Evolutionary conservation across 805 yeast genomes (phyloP).

Genomic region (Zygosaccharomyces rouxii): DNA sequence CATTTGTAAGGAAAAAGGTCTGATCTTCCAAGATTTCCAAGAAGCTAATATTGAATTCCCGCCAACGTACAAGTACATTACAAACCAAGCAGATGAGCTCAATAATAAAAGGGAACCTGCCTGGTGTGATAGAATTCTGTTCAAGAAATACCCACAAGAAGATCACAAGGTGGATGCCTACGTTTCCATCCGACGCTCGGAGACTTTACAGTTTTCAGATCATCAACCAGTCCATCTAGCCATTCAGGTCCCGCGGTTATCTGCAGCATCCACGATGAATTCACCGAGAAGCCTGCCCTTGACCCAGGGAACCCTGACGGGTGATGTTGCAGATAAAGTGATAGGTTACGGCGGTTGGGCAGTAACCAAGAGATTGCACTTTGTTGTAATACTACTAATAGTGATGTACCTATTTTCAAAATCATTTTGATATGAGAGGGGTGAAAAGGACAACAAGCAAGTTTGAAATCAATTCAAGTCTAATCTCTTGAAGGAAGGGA

Average conservation of each 20-base stretch:
- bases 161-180: constrained; percentile 39
- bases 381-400: constrained; percentile 8
- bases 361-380: constrained; percentile 10
- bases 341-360: constrained; percentile 32
- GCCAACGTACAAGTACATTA: constrained; percentile 75
- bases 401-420: background rate
- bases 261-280: background rate
- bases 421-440: background rate
- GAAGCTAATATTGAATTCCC: constrained; percentile 63
- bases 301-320: constrained; percentile 9
- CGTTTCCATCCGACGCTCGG: constrained; percentile 38
- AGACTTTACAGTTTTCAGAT: constrained; percentile 55
- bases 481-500: background rate
- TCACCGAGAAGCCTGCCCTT: constrained; percentile 2
- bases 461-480: background rate
- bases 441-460: background rate
- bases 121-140: constrained; percentile 87
- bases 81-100: constrained; percentile 43
- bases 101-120: constrained; percentile 65
- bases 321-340: constrained; percentile 17
- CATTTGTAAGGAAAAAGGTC: constrained; percentile 34
- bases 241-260: constrained; percentile 42
- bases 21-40: constrained; percentile 55
- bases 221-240: constrained; percentile 71
- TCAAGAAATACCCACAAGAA: constrained; percentile 39